Conservation (phyloP, 192 early-diverging fungal species). For the Coemansia sp. region DNA sequence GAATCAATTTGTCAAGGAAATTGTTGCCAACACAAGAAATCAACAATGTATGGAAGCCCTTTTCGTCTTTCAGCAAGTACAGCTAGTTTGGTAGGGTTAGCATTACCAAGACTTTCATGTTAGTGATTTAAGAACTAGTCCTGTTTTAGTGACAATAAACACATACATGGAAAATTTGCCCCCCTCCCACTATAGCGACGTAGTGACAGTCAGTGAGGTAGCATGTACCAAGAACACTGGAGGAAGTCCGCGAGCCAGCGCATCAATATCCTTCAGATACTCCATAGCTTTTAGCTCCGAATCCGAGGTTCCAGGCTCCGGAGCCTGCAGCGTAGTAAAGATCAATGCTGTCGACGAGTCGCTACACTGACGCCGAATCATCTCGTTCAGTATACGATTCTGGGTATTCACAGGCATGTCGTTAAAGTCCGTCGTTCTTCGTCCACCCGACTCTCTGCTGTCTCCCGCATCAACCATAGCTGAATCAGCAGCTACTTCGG, state of each 20-base stretch:
- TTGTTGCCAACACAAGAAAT: too few relatives aligned
- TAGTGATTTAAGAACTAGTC: too few relatives aligned
- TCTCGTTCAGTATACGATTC: constrained; percentile 61
- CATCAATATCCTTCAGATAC: constrained; percentile 58
- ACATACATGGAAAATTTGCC: not conserved
- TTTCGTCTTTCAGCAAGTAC: too few relatives aligned
- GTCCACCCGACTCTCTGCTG: not conserved
- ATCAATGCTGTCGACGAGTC: constrained; percentile 54
- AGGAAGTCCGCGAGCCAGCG: constrained; percentile 48
- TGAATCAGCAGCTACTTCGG: not conserved
- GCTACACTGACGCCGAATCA: constrained; percentile 56
- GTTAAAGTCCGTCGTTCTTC: constrained; percentile 52
- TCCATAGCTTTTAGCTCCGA: constrained; percentile 41
- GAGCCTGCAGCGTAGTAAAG: constrained; percentile 61
- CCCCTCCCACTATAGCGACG: not conserved
- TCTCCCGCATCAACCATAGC: not conserved
- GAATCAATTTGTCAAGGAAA: too few relatives aligned
- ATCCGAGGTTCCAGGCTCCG: constrained; percentile 53
- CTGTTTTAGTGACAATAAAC: not conserved
- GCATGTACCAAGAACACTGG: constrained; percentile 58
- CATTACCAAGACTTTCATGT: too few relatives aligned
- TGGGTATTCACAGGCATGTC: constrained; percentile 55
- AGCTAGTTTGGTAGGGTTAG: too few relatives aligned
- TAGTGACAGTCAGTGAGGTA: not conserved
- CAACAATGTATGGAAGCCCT: too few relatives aligned